Evolutionary conservation across 108 stramenopile genomes (phyloP).

Genomic region (Pseudonitzschia multiseries): DNA sequence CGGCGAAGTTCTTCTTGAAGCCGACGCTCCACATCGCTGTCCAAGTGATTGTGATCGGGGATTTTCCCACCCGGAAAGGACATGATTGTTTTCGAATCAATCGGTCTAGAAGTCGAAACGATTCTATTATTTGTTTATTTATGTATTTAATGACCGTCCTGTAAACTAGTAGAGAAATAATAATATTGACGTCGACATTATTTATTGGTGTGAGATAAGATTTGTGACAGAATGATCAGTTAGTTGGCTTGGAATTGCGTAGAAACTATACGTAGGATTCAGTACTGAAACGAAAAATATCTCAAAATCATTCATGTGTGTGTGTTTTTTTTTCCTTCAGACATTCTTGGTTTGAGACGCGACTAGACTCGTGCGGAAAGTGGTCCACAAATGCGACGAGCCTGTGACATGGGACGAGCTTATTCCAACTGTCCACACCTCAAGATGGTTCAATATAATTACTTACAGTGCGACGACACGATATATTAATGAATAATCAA

Average conservation of each 20-base stretch:
- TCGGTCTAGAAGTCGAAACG: not conserved
- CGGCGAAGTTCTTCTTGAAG: slow-evolving; percentile 39
- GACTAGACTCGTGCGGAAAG: not conserved
- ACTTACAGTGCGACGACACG: not conserved
- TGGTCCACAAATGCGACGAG: not conserved
- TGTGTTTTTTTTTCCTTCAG: not conserved
- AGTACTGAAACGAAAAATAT: not conserved
- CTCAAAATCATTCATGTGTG: not conserved
- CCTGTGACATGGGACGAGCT: not conserved
- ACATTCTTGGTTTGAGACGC: not conserved
- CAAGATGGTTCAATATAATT: not conserved
- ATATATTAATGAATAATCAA: not conserved
- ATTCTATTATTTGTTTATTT: no score
- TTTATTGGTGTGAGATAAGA: not conserved
- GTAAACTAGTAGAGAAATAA: not conserved
- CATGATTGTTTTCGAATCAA: not conserved
- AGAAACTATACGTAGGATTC: not conserved
- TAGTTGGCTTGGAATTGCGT: not conserved
- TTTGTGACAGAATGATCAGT: not conserved
- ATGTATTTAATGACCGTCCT: not conserved
- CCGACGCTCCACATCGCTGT: slow-evolving; percentile 27
- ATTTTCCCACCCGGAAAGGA: slow-evolving; percentile 15
- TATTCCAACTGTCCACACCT: not conserved
- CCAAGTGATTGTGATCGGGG: slow-evolving; percentile 15
- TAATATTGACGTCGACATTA: not conserved